Conservation (phyloP, 2,329 filamentous ascomycete genomes). For the Chaetomium sp. region DNA sequence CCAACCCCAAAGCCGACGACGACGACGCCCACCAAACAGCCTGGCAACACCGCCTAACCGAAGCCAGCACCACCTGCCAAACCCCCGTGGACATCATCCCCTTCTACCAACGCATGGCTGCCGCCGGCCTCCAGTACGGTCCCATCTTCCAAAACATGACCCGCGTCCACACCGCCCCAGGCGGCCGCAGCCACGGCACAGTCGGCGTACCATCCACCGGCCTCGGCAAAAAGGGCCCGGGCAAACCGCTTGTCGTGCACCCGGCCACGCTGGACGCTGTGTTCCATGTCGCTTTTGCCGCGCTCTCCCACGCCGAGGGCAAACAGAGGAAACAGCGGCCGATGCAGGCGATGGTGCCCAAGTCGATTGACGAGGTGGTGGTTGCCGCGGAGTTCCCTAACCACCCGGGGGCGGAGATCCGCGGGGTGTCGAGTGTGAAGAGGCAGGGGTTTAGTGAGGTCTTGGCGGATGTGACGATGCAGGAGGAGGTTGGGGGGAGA, state of each 20-base stretch:
- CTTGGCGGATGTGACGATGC: not conserved
- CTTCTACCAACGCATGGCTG: not conserved
- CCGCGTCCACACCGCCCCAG: not conserved
- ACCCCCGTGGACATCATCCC: not conserved
- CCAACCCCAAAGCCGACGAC: not conserved
- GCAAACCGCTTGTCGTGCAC: not conserved
- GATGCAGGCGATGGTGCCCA: not conserved
- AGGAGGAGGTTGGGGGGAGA: not conserved
- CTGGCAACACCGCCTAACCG: not conserved
- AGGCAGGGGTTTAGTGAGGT: not conserved
- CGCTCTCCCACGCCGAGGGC: not conserved
- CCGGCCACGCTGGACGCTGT: not conserved
- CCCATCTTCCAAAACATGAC: not conserved
- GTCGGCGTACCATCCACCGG: not conserved
- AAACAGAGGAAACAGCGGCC: not conserved
- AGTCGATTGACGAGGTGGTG: not conserved
- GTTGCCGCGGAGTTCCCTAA: not conserved
- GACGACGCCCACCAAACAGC: not conserved
- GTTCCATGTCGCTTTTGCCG: not conserved
- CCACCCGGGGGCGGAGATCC: not conserved
- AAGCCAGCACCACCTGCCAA: not conserved
- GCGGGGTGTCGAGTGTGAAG: not conserved
- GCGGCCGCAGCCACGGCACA: not conserved
- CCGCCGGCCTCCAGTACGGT: not conserved
- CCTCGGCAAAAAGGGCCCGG: not conserved